A percentile compares a stretch with the other conserved stretches of the same genome.
phyloP scores from a whole-genome alignment of 805 yeast genomes.

The Starmerella riodocensis region DNA sequence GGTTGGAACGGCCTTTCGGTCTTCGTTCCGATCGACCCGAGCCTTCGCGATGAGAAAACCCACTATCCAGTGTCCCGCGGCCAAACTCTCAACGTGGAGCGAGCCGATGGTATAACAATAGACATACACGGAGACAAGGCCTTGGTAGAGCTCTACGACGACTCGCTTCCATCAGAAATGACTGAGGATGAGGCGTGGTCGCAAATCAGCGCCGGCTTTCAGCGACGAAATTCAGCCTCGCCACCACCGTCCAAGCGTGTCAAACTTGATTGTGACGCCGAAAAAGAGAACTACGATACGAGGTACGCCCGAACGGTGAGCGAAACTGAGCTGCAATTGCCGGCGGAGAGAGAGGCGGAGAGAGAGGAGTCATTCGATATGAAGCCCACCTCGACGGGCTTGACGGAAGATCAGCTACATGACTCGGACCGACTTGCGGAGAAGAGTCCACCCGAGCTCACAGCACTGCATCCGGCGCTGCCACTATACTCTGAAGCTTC shows the following conservation, averaged over 20 bases:
- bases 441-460: neutral
- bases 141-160: constrained; percentile 37
- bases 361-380: no score
- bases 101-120: constrained; percentile 44
- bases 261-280: neutral
- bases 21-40: constrained; percentile 38
- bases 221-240: no score
- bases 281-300: neutral
- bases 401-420: neutral
- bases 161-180: constrained; percentile 35
- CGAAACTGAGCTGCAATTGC: neutral
- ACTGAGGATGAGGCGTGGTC: constrained; percentile 27
- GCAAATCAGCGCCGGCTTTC: neutral
- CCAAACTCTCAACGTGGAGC: constrained; percentile 56
- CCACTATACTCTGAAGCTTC: neutral
- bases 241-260: constrained; percentile 1
- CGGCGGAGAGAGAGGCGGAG: no score
- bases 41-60: constrained; percentile 11
- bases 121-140: constrained; percentile 59
- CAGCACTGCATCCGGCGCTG: neutral
- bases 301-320: no score
- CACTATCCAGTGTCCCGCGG: constrained; percentile 44
- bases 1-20: constrained; percentile 75
- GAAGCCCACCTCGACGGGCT: neutral
- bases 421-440: neutral